Percentiles rank a stretch among this genome's conserved stretches.
Evolutionary conservation across 2,329 filamentous ascomycete genomes (phyloP).

Genomic region (Aspergillus cejpii): DNA sequence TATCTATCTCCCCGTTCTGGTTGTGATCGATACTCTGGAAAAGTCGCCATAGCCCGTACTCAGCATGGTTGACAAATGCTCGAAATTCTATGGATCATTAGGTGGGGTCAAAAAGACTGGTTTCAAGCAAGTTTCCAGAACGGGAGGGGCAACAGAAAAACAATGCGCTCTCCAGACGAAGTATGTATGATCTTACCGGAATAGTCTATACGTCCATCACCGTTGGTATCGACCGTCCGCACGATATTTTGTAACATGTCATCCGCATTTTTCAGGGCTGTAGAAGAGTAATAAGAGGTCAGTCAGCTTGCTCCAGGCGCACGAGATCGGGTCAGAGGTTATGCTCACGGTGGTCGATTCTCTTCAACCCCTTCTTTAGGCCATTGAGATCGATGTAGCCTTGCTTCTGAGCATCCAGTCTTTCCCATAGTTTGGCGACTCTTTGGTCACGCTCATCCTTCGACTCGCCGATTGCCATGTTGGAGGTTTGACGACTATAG

Average conservation of each 20-base stretch:
- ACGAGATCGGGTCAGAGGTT: slow-evolving; percentile 16
- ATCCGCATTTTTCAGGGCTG: slow-evolving; percentile 85
- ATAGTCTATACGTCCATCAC: slow-evolving; percentile 85
- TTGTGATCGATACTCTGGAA: slow-evolving; percentile 85
- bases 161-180: slow-evolving; percentile 8
- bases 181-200: slow-evolving; percentile 55
- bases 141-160: slow-evolving; percentile 3
- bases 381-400: slow-evolving; percentile 79
- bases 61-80: slow-evolving; percentile 77
- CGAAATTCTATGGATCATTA: slow-evolving; percentile 64
- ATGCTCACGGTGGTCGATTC: slow-evolving; percentile 81
- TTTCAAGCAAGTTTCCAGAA: slow-evolving; percentile 13
- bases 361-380: slow-evolving; percentile 74
- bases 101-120: slow-evolving; percentile 16
- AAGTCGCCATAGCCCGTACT: slow-evolving; percentile 71
- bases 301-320: slow-evolving; percentile 19
- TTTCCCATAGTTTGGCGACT: slow-evolving; percentile 75
- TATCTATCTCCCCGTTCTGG: slow-evolving; percentile 77
- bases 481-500: slow-evolving; percentile 41
- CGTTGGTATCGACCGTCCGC: slow-evolving; percentile 73
- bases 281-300: slow-evolving; percentile 15
- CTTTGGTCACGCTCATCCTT: slow-evolving; percentile 72
- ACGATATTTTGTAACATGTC: slow-evolving; percentile 74
- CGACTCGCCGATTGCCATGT: slow-evolving; percentile 64
- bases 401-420: slow-evolving; percentile 67